Conservation (phyloP, 805 yeast genomes). For the Metschnikowia hibisci region DNA sequence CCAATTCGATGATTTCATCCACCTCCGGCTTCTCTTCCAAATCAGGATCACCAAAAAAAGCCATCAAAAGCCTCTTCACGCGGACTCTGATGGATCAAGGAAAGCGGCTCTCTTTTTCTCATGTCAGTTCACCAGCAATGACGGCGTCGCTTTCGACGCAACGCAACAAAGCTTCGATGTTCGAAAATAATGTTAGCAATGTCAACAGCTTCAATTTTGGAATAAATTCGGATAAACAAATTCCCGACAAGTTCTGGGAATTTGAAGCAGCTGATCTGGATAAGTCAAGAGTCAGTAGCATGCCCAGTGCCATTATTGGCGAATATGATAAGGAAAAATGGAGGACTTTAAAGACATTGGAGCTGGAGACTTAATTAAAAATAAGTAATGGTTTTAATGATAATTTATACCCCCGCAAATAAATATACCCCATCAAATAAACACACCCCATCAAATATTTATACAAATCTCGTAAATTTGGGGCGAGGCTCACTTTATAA, state of each 20-base stretch:
- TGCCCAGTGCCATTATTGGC: slow-evolving; percentile 58
- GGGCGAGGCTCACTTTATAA: no score
- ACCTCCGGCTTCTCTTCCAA: slow-evolving; percentile 27
- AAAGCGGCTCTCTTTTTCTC: slow-evolving; percentile 5
- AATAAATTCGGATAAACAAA: background rate
- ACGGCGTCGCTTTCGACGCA: background rate
- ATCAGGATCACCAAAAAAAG: slow-evolving; percentile 32
- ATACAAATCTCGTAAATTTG: no score
- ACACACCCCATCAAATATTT: no score
- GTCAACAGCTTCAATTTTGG: slow-evolving; percentile 7
- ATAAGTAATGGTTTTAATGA: no score
- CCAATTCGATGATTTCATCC: slow-evolving; percentile 25
- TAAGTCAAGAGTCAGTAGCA: slow-evolving; percentile 39
- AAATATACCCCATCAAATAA: no score
- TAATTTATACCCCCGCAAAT: no score
- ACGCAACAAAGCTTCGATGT: slow-evolving; percentile 1
- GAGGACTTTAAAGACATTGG: slow-evolving; percentile 46
- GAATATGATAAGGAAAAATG: slow-evolving; percentile 66
- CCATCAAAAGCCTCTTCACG: slow-evolving; percentile 22
- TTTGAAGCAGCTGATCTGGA: slow-evolving; percentile 31
- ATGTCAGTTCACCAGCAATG: background rate
- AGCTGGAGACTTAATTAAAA: slow-evolving; percentile 6
- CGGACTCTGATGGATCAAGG: slow-evolving; percentile 9
- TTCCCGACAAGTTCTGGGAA: slow-evolving; percentile 26
- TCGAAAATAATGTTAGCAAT: background rate